Conservation (phyloP, 2,329 filamentous ascomycete species). For the Atkinsonella hypoxylon region DNA sequence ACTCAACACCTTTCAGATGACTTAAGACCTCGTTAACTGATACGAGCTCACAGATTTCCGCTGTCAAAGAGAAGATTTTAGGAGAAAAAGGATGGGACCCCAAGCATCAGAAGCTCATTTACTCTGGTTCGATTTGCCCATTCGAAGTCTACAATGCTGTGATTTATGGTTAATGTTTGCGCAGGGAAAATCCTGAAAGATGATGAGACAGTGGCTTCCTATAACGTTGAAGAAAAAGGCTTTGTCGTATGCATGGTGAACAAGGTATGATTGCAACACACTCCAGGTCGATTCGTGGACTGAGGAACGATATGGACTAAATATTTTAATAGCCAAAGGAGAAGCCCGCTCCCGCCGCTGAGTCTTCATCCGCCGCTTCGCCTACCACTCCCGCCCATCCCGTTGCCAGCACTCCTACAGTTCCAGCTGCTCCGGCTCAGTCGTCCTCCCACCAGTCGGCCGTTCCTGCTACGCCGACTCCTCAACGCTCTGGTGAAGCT, state of each 20-base stretch:
- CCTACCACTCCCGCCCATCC: constrained; percentile 42
- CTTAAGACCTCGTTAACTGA: constrained; percentile 9
- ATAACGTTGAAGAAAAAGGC: constrained; percentile 98
- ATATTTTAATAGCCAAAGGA: constrained; percentile 33
- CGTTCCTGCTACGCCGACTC: constrained; percentile 40
- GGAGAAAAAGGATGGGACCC: constrained; percentile 91
- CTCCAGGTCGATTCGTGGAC: not conserved
- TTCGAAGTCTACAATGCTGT: constrained; percentile 1
- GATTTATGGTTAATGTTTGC: constrained; percentile 9
- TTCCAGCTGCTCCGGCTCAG: constrained; percentile 29
- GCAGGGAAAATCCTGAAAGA: constrained; percentile 96
- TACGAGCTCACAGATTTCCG: constrained; percentile 51
- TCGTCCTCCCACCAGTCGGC: constrained; percentile 35
- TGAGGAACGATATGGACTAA: not conserved
- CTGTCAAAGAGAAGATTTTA: constrained; percentile 86
- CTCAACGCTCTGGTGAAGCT: constrained; percentile 30
- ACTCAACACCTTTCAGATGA: constrained; percentile 5
- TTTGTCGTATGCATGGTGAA: constrained; percentile 98
- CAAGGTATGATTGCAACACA: constrained; percentile 52
- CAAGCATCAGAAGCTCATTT: constrained; percentile 88
- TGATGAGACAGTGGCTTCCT: constrained; percentile 90
- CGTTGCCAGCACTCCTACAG: constrained; percentile 50
- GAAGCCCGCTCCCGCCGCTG: constrained; percentile 48
- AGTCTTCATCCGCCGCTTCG: constrained; percentile 48
- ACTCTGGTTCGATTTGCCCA: constrained; percentile 58